Evolutionary conservation across 345 rosid species (phyloP).

Genomic region (Mangifera indica): DNA sequence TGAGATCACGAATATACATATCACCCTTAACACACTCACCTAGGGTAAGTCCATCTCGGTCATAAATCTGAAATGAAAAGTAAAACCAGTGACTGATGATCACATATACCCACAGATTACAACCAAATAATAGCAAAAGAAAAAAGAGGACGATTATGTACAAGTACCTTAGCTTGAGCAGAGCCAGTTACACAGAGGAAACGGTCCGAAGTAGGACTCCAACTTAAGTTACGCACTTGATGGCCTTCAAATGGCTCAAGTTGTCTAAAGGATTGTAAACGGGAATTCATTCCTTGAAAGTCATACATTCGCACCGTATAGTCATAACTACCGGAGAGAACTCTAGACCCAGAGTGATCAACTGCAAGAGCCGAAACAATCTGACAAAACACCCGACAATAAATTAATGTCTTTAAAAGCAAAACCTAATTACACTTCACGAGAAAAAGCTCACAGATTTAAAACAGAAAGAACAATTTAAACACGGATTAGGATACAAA

Average conservation of each 20-base stretch:
- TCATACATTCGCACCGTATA: slow-evolving; percentile 88
- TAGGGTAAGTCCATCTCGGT: slow-evolving; percentile 91
- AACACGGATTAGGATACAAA: not conserved
- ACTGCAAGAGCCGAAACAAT: slow-evolving; percentile 81
- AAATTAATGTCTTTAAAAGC: not conserved
- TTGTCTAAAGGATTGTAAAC: slow-evolving; percentile 84
- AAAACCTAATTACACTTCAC: not conserved
- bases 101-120: not conserved
- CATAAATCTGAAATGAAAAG: slow-evolving; percentile 63
- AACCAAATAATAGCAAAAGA: not conserved
- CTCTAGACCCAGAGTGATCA: slow-evolving; percentile 89
- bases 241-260: slow-evolving; percentile 94
- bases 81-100: slow-evolving; percentile 7
- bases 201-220: slow-evolving; percentile 91
- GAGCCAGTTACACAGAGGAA: slow-evolving; percentile 91
- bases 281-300: slow-evolving; percentile 96
- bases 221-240: slow-evolving; percentile 88
- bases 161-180: slow-evolving; percentile 90
- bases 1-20: slow-evolving; percentile 95
- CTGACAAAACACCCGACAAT: slow-evolving; percentile 36
- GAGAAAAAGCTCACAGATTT: not conserved
- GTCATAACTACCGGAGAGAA: slow-evolving; percentile 92
- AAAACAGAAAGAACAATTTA: not conserved
- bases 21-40: slow-evolving; percentile 98
- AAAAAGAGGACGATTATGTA: not conserved